Base-by-base conservation (phyloP, 768 basidiomycete species). In the Rubroboletus satanas region DNA sequence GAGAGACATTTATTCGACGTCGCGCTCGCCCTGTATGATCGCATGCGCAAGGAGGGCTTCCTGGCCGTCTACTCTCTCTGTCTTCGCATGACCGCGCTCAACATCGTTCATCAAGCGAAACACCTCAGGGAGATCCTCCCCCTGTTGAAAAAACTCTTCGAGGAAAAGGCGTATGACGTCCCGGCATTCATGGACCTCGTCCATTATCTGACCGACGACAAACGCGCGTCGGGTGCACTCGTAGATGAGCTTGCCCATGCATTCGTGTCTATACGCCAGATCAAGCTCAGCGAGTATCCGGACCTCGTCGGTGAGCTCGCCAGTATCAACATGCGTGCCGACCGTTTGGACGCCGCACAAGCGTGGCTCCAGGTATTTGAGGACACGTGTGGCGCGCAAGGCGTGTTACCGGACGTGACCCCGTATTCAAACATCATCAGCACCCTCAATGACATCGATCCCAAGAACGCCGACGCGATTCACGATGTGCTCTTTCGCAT, bases 401-500 rank as follows among this genome's bases (percentile, higher is more conserved):
- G 56, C 29, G 32, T 51, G 6, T 45, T 52, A 18, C 59, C 56
- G 1, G 59, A 62, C 35, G 33, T 59, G 9, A 49, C 60, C 6
- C 75, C 76, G 1, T 79, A 79, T 53, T 73, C 74, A 3, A 61
- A 62, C 4, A 67, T 82, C 6, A 67, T 82, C 35, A 63, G 61
- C 35, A 72, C 73, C 11, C 62, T 80, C 38, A 67, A 67, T 11
- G 61, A 73, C 8, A 65, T 68, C 8, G 61, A 64, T 17, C 63
- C 68, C 17, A 59, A 58, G 18, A 72, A 77, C 38, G 51, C 55
- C 3, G 60, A 45, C 5, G 70, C 71, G 1, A 62, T 77, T 42
- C 59, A 73, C 49, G 67, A 62, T 14, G 66, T 79, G 0, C 66
- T 83, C 45, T 58, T 66, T 5, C 66, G 71, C 43, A 79, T 81